A percentile compares a stretch with the other conserved stretches of the same genome.
Conservation (phyloP, 2,329 filamentous ascomycete species). For the Aspergillus hiratsukae region DNA sequence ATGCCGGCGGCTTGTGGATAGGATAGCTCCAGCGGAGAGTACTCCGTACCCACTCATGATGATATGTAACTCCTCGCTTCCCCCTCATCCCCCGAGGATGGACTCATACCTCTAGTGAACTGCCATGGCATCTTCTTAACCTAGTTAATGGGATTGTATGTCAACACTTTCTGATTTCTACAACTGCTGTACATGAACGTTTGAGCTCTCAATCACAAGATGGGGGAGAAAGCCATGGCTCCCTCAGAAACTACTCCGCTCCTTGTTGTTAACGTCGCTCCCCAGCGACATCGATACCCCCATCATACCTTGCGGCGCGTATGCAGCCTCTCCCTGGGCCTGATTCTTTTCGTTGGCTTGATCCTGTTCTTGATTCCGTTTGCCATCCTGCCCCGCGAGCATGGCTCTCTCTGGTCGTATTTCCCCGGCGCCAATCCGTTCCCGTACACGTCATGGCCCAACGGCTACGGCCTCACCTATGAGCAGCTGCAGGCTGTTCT, state of each 20-base stretch:
- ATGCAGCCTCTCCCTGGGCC: constrained; percentile 38
- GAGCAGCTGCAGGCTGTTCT: constrained; percentile 54
- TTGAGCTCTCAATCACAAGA: constrained; percentile 11
- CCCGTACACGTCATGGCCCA: constrained; percentile 38
- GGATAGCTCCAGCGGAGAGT: not conserved
- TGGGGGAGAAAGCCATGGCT: constrained; percentile 37
- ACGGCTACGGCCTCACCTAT: constrained; percentile 46
- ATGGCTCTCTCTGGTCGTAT: constrained; percentile 37
- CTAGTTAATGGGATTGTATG: not conserved
- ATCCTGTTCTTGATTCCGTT: constrained; percentile 41
- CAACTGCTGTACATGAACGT: not conserved
- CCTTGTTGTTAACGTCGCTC: constrained; percentile 38
- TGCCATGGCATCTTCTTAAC: not conserved
- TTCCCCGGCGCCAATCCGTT: constrained; percentile 37
- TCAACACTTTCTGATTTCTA: not conserved
- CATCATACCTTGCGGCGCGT: constrained; percentile 40
- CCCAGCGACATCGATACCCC: constrained; percentile 37
- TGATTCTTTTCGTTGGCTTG: constrained; percentile 34
- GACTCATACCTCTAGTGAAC: not conserved
- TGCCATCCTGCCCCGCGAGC: constrained; percentile 34
- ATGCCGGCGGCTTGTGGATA: not conserved
- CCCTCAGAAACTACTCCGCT: constrained; percentile 40
- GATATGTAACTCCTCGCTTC: not conserved
- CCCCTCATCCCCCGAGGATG: not conserved
- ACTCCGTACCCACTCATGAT: not conserved